phyloP scores from a whole-genome alignment of 345 rosid genomes.

The Citrus mangshanensis region DNA sequence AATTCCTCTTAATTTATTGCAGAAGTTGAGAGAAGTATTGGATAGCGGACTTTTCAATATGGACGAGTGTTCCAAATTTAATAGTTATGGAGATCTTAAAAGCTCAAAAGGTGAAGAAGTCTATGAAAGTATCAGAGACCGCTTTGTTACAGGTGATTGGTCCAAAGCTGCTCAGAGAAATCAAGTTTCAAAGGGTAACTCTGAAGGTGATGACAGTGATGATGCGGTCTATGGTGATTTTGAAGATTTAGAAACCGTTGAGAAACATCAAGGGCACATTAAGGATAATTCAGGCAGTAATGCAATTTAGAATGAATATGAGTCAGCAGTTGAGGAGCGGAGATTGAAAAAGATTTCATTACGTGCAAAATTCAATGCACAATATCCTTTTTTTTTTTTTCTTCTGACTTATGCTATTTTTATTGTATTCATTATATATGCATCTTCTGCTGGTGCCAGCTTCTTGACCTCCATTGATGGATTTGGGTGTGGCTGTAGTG shows the following conservation, averaged over 20 bases:
- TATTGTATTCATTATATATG: too few relatives aligned
- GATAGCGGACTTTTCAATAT: slow-evolving; percentile 37
- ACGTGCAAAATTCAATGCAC: too few relatives aligned
- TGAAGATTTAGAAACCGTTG: slow-evolving; percentile 88
- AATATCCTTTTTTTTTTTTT: too few relatives aligned
- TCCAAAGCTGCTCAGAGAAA: slow-evolving; percentile 68
- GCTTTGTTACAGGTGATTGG: slow-evolving; percentile 93
- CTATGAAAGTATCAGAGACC: slow-evolving; percentile 71
- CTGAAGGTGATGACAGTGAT: slow-evolving; percentile 47
- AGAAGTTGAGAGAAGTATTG: slow-evolving; percentile 49
- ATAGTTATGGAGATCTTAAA: slow-evolving; percentile 39
- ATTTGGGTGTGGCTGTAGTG: background rate
- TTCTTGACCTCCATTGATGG: too few relatives aligned
- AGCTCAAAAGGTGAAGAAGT: slow-evolving; percentile 66
- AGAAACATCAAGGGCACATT: slow-evolving; percentile 39
- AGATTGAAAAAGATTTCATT: background rate
- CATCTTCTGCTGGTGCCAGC: too few relatives aligned
- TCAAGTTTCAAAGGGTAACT: slow-evolving; percentile 27
- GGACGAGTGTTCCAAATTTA: slow-evolving; percentile 81
- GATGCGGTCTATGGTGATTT: slow-evolving; percentile 69
- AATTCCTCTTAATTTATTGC: slow-evolving; percentile 23
- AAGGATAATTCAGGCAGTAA: slow-evolving; percentile 30
- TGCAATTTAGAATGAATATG: slow-evolving; percentile 32
- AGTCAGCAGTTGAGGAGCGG: too few relatives aligned
- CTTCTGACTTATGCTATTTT: too few relatives aligned